These are phyloP conservation scores for Fusarium sp. DNA, from an alignment of 2,329 filamentous ascomycete species.

Conservation along the genomic window DNA sequence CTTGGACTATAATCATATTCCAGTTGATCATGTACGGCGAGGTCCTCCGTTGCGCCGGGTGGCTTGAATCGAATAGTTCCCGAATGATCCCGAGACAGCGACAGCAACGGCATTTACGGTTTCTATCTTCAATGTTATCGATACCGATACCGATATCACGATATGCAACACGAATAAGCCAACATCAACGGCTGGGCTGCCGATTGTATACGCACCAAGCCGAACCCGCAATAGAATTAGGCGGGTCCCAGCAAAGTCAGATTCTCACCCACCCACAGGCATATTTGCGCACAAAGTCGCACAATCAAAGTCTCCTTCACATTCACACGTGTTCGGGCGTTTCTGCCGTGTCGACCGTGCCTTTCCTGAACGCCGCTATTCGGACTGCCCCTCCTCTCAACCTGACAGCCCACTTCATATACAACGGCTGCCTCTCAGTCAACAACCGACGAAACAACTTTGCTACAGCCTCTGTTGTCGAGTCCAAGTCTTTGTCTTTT, in stretches of 20 bases:
- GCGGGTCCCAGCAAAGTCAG: slow-evolving; percentile 37
- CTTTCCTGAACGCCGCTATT: slow-evolving; percentile 30
- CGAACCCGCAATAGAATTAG: slow-evolving; percentile 33
- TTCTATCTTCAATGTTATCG: slow-evolving; percentile 27
- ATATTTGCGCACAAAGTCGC: slow-evolving; percentile 24
- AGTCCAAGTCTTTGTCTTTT: slow-evolving; percentile 22
- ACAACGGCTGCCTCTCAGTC: slow-evolving; percentile 27
- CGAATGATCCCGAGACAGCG: slow-evolving; percentile 31
- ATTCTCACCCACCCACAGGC: slow-evolving; percentile 29
- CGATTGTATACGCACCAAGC: slow-evolving; percentile 32
- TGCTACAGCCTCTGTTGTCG: slow-evolving; percentile 25
- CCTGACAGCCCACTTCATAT: slow-evolving; percentile 35
- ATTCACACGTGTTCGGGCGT: slow-evolving; percentile 41
- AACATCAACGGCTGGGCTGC: slow-evolving; percentile 25
- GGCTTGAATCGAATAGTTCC: slow-evolving; percentile 15
- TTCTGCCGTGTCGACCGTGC: slow-evolving; percentile 38
- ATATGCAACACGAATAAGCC: not conserved
- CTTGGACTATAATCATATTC: slow-evolving; percentile 21
- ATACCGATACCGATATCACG: slow-evolving; percentile 7
- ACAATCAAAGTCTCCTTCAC: slow-evolving; percentile 27
- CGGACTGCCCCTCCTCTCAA: slow-evolving; percentile 41
- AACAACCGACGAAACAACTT: slow-evolving; percentile 27
- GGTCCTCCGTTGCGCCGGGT: slow-evolving; percentile 33
- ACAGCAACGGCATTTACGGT: slow-evolving; percentile 11
- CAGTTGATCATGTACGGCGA: slow-evolving; percentile 32